A percentile compares a stretch with the other conserved stretches of the same genome.
Evolutionary conservation across 441 rosid genomes (phyloP).

Genomic region (Dalechampia spathulata): DNA sequence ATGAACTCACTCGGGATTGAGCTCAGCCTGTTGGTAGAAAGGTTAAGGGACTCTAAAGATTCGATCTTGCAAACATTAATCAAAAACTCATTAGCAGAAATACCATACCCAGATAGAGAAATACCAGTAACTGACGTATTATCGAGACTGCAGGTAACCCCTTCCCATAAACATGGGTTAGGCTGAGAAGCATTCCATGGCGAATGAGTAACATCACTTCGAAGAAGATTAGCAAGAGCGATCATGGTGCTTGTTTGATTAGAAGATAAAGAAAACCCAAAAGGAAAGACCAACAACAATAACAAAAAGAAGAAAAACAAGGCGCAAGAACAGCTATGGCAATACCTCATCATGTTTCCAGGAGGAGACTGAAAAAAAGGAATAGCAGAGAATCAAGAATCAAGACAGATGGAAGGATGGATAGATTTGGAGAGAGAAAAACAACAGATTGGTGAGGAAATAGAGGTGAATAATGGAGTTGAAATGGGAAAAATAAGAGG

Average conservation of each 20-base stretch:
- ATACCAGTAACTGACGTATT: conserved; percentile 28
- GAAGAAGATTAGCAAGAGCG: conserved; percentile 28
- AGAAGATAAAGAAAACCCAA: conserved; percentile 26
- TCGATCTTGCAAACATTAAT: conserved; percentile 41
- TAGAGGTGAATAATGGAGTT: neutral
- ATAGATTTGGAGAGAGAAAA: neutral
- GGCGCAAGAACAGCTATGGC: neutral
- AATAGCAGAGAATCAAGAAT: neutral
- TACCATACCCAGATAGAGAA: conserved; percentile 32
- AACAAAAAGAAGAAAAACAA: conserved; percentile 24
- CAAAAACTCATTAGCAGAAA: conserved; percentile 34
- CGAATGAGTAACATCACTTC: conserved; percentile 4
- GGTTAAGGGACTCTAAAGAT: conserved; percentile 47
- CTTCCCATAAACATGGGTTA: conserved; percentile 52
- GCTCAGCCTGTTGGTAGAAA: conserved; percentile 40
- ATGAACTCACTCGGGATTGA: conserved; percentile 43
- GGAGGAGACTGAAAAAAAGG: neutral
- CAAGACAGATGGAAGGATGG: too few species aligned
- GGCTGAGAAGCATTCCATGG: conserved; percentile 32
- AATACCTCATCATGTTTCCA: conserved; percentile 13
- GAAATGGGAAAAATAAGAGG: too few species aligned
- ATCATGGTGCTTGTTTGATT: conserved; percentile 41
- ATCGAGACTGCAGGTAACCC: conserved; percentile 37
- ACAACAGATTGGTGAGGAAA: neutral
- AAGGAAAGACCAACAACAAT: conserved; percentile 22